Percentiles rank a stretch among this genome's conserved stretches.
Conservation (phyloP, 23 red algal genomes). For the Gracilaria vermiculophylla region DNA sequence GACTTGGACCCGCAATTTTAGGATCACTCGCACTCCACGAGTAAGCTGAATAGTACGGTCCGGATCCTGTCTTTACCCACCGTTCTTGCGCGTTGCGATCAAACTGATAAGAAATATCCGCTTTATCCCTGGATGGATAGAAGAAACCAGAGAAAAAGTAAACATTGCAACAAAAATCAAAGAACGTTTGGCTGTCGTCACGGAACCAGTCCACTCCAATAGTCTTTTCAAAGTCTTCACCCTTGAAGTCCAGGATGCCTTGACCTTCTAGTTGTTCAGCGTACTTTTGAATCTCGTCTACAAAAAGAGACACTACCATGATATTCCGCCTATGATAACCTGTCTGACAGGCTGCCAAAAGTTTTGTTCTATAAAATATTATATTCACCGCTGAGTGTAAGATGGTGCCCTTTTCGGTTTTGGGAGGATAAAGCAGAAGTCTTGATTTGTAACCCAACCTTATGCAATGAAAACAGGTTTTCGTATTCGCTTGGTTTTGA, state of each 20-base stretch:
- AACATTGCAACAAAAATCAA: slow-evolving; percentile 59
- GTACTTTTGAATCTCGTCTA: slow-evolving; percentile 17
- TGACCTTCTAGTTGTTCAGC: slow-evolving; percentile 2
- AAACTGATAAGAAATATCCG: slow-evolving; percentile 49
- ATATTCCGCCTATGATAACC: slow-evolving; percentile 24
- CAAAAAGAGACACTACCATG: slow-evolving; percentile 6
- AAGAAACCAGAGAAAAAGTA: slow-evolving; percentile 79
- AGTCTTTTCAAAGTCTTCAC: neutral
- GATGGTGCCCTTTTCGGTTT: neutral
- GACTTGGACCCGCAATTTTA: slow-evolving; percentile 21
- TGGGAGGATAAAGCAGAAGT: neutral
- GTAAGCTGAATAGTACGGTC: slow-evolving; percentile 58
- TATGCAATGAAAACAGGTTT: slow-evolving; percentile 16
- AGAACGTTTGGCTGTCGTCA: neutral
- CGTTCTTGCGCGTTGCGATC: neutral
- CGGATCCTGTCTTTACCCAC: slow-evolving; percentile 32
- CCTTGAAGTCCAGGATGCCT: slow-evolving; percentile 46
- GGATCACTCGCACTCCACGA: slow-evolving; percentile 17
- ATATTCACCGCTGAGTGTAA: slow-evolving; percentile 10
- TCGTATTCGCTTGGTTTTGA: neutral
- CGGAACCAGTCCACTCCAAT: slow-evolving; percentile 1
- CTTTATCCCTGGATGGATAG: slow-evolving; percentile 52
- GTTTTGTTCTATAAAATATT: slow-evolving; percentile 20
- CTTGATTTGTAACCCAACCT: slow-evolving; percentile 28
- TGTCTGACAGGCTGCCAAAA: slow-evolving; percentile 30